Conservation (phyloP, 305 asterid species). For the Rubia peregrina region DNA sequence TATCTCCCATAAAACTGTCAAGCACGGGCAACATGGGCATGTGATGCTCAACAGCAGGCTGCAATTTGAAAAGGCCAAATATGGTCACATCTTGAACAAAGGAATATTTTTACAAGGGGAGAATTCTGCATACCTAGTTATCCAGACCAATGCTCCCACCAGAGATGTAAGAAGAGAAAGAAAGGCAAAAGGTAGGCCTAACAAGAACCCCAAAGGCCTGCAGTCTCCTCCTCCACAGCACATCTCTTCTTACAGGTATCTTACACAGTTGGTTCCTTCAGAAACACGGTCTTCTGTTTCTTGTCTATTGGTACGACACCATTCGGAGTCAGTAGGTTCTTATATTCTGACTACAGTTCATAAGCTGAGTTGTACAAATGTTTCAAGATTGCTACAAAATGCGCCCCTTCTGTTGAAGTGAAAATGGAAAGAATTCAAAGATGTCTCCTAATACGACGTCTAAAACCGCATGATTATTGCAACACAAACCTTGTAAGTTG, state of each 20-base stretch:
- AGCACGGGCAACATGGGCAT: constrained; percentile 58
- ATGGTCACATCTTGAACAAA: background rate
- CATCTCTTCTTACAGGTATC: constrained; percentile 15
- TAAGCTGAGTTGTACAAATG: background rate
- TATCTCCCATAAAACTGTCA: constrained; percentile 51
- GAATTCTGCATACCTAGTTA: constrained; percentile 32
- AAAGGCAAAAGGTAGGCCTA: constrained; percentile 53
- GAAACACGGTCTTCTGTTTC: background rate
- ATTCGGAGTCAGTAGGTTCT: background rate
- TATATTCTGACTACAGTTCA: background rate
- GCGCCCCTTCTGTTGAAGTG: background rate
- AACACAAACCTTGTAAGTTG: background rate
- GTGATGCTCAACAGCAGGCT: constrained; percentile 45
- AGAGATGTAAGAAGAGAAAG: constrained; percentile 45
- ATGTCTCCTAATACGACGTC: too few species aligned
- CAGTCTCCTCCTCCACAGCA: constrained; percentile 43
- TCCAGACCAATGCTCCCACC: constrained; percentile 47
- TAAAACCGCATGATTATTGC: background rate
- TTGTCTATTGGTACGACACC: background rate
- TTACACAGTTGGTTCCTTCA: background rate
- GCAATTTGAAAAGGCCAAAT: background rate
- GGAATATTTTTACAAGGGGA: too few species aligned
- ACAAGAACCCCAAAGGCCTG: constrained; percentile 53
- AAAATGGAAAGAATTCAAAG: background rate
- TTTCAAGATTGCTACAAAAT: background rate